Base-by-base conservation (phyloP, 1,284 basidiomycete species). In the Ceratobasidium sp. region DNA sequence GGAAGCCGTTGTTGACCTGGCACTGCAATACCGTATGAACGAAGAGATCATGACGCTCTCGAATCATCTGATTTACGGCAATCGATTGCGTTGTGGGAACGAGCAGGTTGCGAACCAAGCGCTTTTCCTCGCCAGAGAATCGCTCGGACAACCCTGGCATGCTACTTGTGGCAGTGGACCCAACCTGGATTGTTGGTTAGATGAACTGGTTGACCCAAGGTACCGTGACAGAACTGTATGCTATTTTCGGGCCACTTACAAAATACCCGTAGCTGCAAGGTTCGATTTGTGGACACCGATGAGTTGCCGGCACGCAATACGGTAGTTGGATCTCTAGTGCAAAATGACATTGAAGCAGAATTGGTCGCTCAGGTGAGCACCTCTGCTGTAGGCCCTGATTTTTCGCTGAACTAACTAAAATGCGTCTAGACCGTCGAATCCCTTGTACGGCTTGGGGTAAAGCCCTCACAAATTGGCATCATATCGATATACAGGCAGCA, bases 11-110 rank as follows among this genome's bases (percentile, higher is more conserved):
- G 87, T 92, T 21, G 90, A 96, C 75, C 85, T 99, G 36, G 86
- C 88, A 0, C 85, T 91, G 65, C 97, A 99, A 79, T 99, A 99
- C 79, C 86, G 97, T 65, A 99, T 99, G 97, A 98, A 97, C 80
- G 88, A 87, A 72, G 95, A 97, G 73, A 98, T 99, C 78, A 99
- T 98, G 97, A 79, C 87, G 8, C 83, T 99, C 12, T 96, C 94
- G 3, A 99, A 99, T 79, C 86, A 85, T 71, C 86, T 99, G 41
- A 92, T 98, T 18, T 99, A 99, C 78, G 82, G 86, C 18, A 87
- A 92, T 65, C 85, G 90, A 23, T 84, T 99, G 59, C 85, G 84
- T 48, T 96, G 94, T 78, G 97, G 96, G 1, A 90, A 86, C 14
- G 87, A 88, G 28, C 81, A 81, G 9, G 88, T 98, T 2, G 91